Conservation (phyloP, 768 basidiomycete genomes). For the Russula abietina region DNA sequence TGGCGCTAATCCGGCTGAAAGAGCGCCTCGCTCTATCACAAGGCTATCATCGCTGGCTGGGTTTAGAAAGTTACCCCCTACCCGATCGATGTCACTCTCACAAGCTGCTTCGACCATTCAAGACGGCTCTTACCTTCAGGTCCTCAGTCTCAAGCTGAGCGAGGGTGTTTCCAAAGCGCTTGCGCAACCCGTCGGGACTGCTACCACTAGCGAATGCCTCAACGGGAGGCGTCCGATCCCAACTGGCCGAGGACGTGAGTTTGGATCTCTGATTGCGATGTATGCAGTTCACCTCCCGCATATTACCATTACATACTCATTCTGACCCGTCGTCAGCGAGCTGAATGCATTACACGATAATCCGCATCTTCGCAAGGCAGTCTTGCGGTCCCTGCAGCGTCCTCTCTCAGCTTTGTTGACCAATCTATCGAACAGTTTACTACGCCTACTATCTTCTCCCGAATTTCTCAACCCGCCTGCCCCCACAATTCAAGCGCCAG, state of each 20-base stretch:
- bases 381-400: slow-evolving; percentile 66
- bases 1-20: slow-evolving; percentile 38
- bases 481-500: slow-evolving; percentile 45
- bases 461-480: slow-evolving; percentile 49
- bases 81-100: slow-evolving; percentile 34
- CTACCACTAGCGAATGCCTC: slow-evolving; percentile 46
- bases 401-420: slow-evolving; percentile 69
- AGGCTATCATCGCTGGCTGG: slow-evolving; percentile 55
- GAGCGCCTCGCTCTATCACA: slow-evolving; percentile 45
- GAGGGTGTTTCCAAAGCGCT: slow-evolving; percentile 77
- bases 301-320: background rate
- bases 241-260: slow-evolving; percentile 58
- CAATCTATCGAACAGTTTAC: slow-evolving; percentile 61
- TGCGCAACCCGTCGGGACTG: slow-evolving; percentile 54
- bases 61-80: slow-evolving; percentile 53
- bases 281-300: slow-evolving; percentile 36
- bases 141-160: slow-evolving; percentile 68
- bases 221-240: slow-evolving; percentile 68
- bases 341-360: slow-evolving; percentile 59
- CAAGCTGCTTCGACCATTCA: slow-evolving; percentile 48
- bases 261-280: slow-evolving; percentile 67
- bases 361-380: slow-evolving; percentile 58
- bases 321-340: slow-evolving; percentile 44
- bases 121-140: slow-evolving; percentile 76
- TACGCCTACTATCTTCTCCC: slow-evolving; percentile 60